Evolutionary conservation across 2,329 filamentous ascomycete species (phyloP).

Genomic region (Paecilomyces sp.): DNA sequence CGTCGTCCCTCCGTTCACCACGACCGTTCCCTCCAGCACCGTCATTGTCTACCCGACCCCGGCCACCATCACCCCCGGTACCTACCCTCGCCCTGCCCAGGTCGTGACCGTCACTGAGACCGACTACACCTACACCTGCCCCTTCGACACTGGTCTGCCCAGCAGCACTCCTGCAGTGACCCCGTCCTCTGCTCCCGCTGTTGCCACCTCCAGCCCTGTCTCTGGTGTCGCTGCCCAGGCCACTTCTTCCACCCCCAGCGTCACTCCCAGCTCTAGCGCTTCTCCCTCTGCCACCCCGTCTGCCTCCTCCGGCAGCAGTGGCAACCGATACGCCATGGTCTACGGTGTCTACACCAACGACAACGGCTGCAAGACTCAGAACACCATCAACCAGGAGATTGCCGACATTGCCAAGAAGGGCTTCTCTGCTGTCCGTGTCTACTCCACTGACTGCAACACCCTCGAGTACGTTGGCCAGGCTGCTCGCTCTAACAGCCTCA

Average conservation of each 20-base stretch:
- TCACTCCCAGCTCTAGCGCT: constrained; percentile 17
- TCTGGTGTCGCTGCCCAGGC: constrained; percentile 8
- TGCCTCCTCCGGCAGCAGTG: constrained; percentile 5
- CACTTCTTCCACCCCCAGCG: constrained; percentile 9
- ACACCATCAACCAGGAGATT: constrained; percentile 56
- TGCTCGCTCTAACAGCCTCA: constrained; percentile 58
- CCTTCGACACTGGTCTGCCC: constrained; percentile 47
- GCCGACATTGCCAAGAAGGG: constrained; percentile 56
- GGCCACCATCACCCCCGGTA: constrained; percentile 59
- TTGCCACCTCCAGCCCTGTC: constrained; percentile 14
- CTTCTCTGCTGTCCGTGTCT: constrained; percentile 69
- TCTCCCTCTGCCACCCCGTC: constrained; percentile 5
- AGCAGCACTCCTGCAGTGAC: constrained; percentile 19
- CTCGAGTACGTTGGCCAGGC: constrained; percentile 69
- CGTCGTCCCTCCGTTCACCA: constrained; percentile 58
- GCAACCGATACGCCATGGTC: constrained; percentile 62
- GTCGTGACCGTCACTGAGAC: constrained; percentile 64
- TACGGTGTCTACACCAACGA: constrained; percentile 65
- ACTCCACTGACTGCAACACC: constrained; percentile 85
- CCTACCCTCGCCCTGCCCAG: constrained; percentile 62
- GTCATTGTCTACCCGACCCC: constrained; percentile 58
- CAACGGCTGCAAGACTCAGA: constrained; percentile 56
- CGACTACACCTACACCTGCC: constrained; percentile 63
- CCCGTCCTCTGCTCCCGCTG: constrained; percentile 13
- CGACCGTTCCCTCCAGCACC: constrained; percentile 46